phyloP scores from a whole-genome alignment of 140 eudicot genomes.

The Stevia rebaudiana region DNA sequence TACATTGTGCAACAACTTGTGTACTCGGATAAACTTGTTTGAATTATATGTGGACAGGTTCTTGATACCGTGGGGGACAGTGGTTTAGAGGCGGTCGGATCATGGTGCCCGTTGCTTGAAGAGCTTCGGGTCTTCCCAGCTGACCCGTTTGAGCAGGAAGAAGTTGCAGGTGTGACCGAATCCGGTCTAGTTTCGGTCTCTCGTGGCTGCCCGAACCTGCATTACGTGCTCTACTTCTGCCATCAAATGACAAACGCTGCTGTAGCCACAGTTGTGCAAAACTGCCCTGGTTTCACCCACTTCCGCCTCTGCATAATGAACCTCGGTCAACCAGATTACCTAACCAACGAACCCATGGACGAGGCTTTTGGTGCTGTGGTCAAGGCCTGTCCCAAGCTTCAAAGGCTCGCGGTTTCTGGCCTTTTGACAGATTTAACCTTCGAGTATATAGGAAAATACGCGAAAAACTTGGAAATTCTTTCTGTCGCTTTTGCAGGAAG shows the following conservation, averaged over 20 bases:
- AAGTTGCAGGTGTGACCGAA: slow-evolving; percentile 58
- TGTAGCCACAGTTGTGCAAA: slow-evolving; percentile 42
- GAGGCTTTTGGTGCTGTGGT: slow-evolving; percentile 83
- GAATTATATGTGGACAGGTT: slow-evolving; percentile 38
- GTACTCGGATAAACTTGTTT: background rate
- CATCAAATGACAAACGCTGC: slow-evolving; percentile 86
- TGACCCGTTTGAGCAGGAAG: slow-evolving; percentile 49
- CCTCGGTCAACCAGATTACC: slow-evolving; percentile 59
- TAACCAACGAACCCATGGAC: slow-evolving; percentile 77
- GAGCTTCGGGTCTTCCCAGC: slow-evolving; percentile 83
- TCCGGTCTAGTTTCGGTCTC: slow-evolving; percentile 66
- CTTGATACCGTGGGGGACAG: slow-evolving; percentile 68
- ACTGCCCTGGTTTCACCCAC: slow-evolving; percentile 67
- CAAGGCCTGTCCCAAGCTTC: slow-evolving; percentile 46
- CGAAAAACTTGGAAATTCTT: slow-evolving; percentile 66
- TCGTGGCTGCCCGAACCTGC: slow-evolving; percentile 59
- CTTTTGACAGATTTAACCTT: slow-evolving; percentile 58
- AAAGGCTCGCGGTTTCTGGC: slow-evolving; percentile 74
- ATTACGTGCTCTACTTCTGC: slow-evolving; percentile 80
- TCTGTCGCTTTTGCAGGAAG: slow-evolving; percentile 79
- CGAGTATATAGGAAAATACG: slow-evolving; percentile 66
- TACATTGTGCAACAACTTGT: background rate
- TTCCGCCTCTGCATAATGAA: slow-evolving; percentile 87
- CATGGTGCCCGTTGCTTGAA: slow-evolving; percentile 63
- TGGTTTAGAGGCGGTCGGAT: slow-evolving; percentile 77